A percentile compares a stretch with the other conserved stretches of the same genome.
Conservation (phyloP, 768 basidiomycete genomes). For the Collybia mongolica region DNA sequence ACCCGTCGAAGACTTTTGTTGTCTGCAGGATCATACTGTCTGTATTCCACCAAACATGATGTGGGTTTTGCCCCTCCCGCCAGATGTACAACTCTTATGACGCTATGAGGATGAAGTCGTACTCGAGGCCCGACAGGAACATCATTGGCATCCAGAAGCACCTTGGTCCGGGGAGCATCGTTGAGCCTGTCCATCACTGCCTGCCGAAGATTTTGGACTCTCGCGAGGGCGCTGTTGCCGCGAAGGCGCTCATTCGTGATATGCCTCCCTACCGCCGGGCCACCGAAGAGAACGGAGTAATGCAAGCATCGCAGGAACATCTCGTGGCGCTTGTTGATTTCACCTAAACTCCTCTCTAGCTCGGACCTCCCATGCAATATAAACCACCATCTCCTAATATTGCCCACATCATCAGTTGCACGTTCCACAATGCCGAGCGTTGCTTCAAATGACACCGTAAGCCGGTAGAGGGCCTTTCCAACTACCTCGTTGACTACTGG, state of each 20-base stretch:
- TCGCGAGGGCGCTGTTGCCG: neutral
- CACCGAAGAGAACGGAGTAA: constrained; percentile 5
- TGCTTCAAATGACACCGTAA: neutral
- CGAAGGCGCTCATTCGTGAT: constrained; percentile 4
- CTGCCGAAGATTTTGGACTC: neutral
- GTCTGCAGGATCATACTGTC: constrained; percentile 3
- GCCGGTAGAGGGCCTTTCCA: constrained; percentile 1
- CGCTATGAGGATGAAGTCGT: constrained; percentile 2
- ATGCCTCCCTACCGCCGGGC: neutral
- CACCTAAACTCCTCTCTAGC: constrained; percentile 2
- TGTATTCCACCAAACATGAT: constrained; percentile 1
- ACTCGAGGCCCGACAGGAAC: neutral
- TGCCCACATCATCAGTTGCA: neutral
- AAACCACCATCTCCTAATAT: constrained; percentile 5
- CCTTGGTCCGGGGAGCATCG: neutral
- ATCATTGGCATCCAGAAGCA: constrained; percentile 1
- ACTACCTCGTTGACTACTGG: constrained; percentile 1
- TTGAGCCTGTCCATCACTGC: neutral
- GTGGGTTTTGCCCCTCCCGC: neutral
- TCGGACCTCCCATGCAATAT: constrained; percentile 1
- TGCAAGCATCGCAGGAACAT: constrained; percentile 5
- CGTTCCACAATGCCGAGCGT: neutral
- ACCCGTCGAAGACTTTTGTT: constrained; percentile 3
- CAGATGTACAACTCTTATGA: neutral
- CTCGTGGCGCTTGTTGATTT: constrained; percentile 3